A percentile compares a stretch with the other conserved stretches of the same genome.
These are phyloP conservation scores for Verticillium tricorpus DNA, from an alignment of 2,329 filamentous ascomycete genomes.

Conservation along the genomic window DNA sequence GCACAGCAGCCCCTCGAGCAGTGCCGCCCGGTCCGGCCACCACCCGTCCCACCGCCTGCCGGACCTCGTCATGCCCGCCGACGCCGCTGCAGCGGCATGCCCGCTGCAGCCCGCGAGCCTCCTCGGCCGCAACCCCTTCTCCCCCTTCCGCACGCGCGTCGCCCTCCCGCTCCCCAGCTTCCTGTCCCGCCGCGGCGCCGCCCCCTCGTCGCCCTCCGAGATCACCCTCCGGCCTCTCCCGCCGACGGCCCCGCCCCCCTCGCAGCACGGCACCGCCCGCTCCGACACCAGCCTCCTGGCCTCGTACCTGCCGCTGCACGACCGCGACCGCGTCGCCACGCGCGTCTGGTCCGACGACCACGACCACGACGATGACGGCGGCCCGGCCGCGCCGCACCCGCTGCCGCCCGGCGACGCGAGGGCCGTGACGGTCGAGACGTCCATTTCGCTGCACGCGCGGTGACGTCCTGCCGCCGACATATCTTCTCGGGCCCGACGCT, in stretches of 20 bases:
- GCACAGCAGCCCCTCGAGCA: conserved; percentile 13
- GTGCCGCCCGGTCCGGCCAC: not conserved
- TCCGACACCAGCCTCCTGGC: conserved; percentile 5
- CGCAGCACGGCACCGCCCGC: not conserved
- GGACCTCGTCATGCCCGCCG: conserved; percentile 1
- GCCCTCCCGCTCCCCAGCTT: conserved; percentile 13
- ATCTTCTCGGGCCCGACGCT: too few relatives aligned
- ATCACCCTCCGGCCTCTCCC: not conserved
- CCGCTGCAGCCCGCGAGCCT: conserved; percentile 5
- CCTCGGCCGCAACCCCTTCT: conserved; percentile 25
- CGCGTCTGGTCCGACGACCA: conserved; percentile 22
- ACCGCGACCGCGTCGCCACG: conserved; percentile 14
- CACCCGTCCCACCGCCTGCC: conserved; percentile 5
- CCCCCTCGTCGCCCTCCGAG: conserved; percentile 2
- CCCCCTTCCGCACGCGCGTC: conserved; percentile 28
- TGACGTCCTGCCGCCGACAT: not conserved
- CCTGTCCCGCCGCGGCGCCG: conserved; percentile 11
- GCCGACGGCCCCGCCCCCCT: not conserved
- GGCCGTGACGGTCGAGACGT: conserved; percentile 17
- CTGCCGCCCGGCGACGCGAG: not conserved
- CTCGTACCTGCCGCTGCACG: not conserved
- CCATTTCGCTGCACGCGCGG: conserved; percentile 10
- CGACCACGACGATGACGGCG: not conserved
- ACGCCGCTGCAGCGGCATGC: not conserved
- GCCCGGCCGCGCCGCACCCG: not conserved